phyloP scores from a whole-genome alignment of 768 basidiomycete genomes.

The Nidularia sp. region DNA sequence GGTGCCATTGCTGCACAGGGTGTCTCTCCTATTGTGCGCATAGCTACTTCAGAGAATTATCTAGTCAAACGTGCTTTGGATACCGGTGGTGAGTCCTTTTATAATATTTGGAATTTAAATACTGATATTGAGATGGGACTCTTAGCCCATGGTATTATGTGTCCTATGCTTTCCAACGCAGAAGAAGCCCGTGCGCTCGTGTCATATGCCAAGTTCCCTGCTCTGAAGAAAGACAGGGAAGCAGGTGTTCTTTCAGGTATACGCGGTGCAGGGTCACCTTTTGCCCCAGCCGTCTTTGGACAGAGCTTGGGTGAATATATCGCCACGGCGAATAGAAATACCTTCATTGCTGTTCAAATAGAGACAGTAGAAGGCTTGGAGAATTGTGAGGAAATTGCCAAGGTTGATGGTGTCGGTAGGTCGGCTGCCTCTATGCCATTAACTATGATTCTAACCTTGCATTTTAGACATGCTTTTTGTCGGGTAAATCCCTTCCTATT shows the following conservation, averaged over 20 bases:
- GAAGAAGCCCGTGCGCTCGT: neutral
- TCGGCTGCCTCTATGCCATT: neutral
- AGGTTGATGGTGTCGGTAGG: constrained; percentile 13
- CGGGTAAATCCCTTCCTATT: neutral
- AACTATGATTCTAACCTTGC: neutral
- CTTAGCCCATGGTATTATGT: neutral
- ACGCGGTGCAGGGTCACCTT: constrained; percentile 14
- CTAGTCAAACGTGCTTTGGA: neutral
- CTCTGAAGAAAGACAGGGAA: neutral
- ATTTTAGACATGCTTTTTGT: neutral
- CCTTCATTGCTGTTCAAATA: constrained; percentile 13
- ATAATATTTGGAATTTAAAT: too few species aligned
- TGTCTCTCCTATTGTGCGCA: neutral
- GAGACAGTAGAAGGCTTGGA: constrained; percentile 12
- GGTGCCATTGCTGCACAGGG: constrained; percentile 1
- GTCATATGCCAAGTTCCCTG: neutral
- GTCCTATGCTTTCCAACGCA: neutral
- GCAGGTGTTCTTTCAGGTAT: constrained; percentile 8
- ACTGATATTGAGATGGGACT: too few species aligned
- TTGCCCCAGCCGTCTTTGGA: constrained; percentile 13
- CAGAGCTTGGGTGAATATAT: constrained; percentile 13
- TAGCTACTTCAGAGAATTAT: neutral
- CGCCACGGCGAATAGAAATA: constrained; percentile 15
- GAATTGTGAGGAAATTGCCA: constrained; percentile 15
- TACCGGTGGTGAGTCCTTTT: too few species aligned